Percentiles rank a stretch among this genome's conserved stretches.
Evolutionary conservation across 1,284 basidiomycete genomes (phyloP).

Genomic region (Pterulicium gracile): DNA sequence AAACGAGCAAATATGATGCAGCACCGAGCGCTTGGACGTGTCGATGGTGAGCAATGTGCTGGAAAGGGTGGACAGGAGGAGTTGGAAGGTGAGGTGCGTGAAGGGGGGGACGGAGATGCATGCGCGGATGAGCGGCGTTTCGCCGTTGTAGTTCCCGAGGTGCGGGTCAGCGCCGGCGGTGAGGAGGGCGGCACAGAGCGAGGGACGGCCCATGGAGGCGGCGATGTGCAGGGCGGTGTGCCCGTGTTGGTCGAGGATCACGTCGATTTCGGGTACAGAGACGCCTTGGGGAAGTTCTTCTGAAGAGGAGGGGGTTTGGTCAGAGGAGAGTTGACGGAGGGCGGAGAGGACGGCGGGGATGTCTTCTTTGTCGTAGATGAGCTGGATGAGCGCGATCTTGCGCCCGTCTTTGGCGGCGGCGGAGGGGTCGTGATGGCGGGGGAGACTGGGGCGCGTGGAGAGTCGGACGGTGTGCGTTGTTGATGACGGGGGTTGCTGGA

Average conservation of each 20-base stretch:
- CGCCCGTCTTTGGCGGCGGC: neutral
- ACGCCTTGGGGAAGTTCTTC: neutral
- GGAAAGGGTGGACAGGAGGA: slow-evolving; percentile 54
- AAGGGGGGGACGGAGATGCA: slow-evolving; percentile 85
- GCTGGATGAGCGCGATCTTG: slow-evolving; percentile 41
- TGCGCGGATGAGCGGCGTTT: slow-evolving; percentile 90
- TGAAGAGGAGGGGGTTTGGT: slow-evolving; percentile 3
- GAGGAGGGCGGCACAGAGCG: slow-evolving; percentile 59
- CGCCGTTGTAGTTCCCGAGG: slow-evolving; percentile 87
- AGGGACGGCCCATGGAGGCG: slow-evolving; percentile 70
- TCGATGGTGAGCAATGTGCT: slow-evolving; percentile 84
- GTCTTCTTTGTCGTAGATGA: neutral
- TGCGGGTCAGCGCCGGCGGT: slow-evolving; percentile 74
- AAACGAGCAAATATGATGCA: slow-evolving; percentile 92
- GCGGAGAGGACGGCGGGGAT: neutral
- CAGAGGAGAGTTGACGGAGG: slow-evolving; percentile 10
- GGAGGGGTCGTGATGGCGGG: neutral
- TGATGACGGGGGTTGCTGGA: slow-evolving; percentile 8
- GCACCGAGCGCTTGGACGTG: slow-evolving; percentile 76
- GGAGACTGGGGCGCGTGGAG: neutral
- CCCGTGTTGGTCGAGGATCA: slow-evolving; percentile 86
- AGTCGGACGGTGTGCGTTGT: neutral
- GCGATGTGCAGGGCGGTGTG: slow-evolving; percentile 95
- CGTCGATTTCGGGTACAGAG: slow-evolving; percentile 36
- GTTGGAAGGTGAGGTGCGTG: slow-evolving; percentile 69